Conservation (phyloP, 257 asterid species). For the Thymus mandschuricus region DNA sequence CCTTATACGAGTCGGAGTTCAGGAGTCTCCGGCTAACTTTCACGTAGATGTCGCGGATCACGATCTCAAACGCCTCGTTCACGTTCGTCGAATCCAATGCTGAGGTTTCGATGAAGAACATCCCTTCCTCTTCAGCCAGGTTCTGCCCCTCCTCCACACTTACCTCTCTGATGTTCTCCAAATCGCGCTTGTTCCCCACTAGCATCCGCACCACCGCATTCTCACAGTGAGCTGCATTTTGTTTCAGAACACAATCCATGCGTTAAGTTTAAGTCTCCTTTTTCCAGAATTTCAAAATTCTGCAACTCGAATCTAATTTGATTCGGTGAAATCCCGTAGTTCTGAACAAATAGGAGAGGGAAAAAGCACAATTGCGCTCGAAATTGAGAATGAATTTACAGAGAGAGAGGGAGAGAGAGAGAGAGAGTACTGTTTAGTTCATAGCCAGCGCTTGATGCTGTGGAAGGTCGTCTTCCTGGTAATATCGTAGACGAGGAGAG, state of each 20-base stretch:
- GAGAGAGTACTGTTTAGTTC: conserved; percentile 65
- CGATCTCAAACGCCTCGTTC: conserved; percentile 67
- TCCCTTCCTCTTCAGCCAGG: conserved; percentile 74
- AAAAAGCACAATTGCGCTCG: background rate
- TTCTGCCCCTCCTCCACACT: conserved; percentile 65
- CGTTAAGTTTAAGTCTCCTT: background rate
- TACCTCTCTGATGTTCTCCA: conserved; percentile 71
- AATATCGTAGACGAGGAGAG: conserved; percentile 75
- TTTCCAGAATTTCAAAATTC: background rate
- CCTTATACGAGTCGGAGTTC: conserved; percentile 69
- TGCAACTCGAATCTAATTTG: background rate
- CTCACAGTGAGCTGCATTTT: conserved; percentile 69
- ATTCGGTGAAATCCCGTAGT: conserved; percentile 5
- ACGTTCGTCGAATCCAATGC: conserved; percentile 77
- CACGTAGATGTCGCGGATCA: conserved; percentile 64
- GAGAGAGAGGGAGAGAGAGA: conserved; percentile 10
- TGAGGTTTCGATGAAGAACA: conserved; percentile 80
- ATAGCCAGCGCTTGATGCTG: conserved; percentile 72
- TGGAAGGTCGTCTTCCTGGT: conserved; percentile 59
- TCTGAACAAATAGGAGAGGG: background rate
- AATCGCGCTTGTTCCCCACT: conserved; percentile 79
- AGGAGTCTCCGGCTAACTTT: conserved; percentile 66
- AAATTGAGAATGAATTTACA: background rate
- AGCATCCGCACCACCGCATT: conserved; percentile 67
- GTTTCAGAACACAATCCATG: background rate